Evolutionary conservation across 331 rosid genomes (phyloP).

Genomic region (Arachis monticola): DNA sequence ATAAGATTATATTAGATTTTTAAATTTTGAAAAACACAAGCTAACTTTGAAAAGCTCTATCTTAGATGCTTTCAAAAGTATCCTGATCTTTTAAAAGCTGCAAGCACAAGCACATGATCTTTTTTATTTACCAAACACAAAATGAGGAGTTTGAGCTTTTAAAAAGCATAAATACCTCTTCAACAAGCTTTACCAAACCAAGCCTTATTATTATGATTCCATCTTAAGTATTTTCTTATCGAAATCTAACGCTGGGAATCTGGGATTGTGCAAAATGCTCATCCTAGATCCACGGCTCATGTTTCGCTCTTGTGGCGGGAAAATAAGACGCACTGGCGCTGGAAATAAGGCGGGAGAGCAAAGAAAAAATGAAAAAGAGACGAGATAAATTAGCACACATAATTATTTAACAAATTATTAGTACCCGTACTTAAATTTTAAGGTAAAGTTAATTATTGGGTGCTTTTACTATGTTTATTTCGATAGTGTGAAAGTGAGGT

Average conservation of each 20-base stretch:
- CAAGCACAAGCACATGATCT: no score
- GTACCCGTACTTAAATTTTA: background rate
- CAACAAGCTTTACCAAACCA: no score
- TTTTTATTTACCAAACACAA: no score
- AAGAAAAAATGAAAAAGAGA: background rate
- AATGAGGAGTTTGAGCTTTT: no score
- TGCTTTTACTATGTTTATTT: constrained; percentile 1
- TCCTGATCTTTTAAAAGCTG: no score
- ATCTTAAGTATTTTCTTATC: background rate
- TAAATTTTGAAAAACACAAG: no score
- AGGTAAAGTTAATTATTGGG: background rate
- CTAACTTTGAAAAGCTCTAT: no score
- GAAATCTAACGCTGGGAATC: constrained; percentile 25
- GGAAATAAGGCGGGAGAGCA: constrained; percentile 27
- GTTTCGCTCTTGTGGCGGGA: constrained; percentile 61
- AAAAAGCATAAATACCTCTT: no score
- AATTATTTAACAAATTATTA: background rate
- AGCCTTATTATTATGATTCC: background rate
- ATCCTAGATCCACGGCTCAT: constrained; percentile 44
- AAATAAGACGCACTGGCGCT: constrained; percentile 10
- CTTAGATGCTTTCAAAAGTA: no score
- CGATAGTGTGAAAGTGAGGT: background rate
- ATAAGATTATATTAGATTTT: no score
- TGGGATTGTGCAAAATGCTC: background rate
- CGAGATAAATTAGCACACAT: background rate